These are phyloP conservation scores for Kwoniella sp. DNA, from an alignment of 768 basidiomycete species.

Conservation along the genomic window DNA sequence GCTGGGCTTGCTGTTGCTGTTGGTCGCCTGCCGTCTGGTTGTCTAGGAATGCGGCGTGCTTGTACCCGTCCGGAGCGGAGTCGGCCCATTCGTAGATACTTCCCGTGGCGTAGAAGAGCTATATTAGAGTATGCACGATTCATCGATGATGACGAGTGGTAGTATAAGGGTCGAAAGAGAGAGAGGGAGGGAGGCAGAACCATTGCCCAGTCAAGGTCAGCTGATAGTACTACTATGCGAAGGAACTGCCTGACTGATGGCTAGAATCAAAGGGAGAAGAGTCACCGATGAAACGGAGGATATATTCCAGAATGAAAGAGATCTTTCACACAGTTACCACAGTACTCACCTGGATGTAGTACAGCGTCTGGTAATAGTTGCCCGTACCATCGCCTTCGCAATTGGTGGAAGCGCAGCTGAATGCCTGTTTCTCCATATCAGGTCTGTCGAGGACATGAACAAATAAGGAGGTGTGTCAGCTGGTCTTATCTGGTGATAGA, in stretches of 20 bases:
- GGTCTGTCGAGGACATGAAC: no score
- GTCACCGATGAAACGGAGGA: no score
- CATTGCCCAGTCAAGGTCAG: no score
- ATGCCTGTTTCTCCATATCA: constrained; percentile 12
- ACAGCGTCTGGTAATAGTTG: constrained; percentile 24
- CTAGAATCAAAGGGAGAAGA: no score
- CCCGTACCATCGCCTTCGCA: constrained; percentile 20
- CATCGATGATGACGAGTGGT: neutral
- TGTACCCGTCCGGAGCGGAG: constrained; percentile 23
- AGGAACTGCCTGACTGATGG: neutral
- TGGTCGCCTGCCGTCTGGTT: neutral
- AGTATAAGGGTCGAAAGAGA: neutral
- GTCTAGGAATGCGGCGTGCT: constrained; percentile 12
- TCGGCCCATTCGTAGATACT: constrained; percentile 29
- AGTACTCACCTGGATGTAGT: constrained; percentile 31
- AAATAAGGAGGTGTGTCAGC: neutral
- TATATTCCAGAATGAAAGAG: no score
- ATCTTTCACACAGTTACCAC: no score
- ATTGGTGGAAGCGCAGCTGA: constrained; percentile 9
- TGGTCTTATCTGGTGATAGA: neutral
- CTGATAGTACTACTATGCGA: no score
- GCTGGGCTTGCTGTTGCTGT: neutral
- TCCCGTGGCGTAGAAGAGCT: constrained; percentile 33
- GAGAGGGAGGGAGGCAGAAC: no score
- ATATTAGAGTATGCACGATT: neutral